These are phyloP conservation scores for Chlorella sp. DNA, from an alignment of 139 green algal genomes.

Conservation along the genomic window DNA sequence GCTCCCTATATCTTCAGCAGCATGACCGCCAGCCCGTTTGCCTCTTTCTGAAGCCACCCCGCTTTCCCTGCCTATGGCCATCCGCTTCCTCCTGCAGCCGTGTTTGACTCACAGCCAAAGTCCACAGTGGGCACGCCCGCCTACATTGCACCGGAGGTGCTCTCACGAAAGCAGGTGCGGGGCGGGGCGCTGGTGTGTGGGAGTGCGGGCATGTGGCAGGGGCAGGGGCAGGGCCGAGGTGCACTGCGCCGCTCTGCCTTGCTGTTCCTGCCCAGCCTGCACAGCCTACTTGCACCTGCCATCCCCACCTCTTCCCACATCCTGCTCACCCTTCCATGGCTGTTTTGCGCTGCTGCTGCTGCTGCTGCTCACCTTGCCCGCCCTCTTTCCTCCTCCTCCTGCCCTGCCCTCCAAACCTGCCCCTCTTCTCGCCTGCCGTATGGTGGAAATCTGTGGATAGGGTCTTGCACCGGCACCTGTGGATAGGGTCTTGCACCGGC, in stretches of 20 bases:
- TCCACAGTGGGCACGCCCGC: conserved; percentile 99
- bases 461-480: no score
- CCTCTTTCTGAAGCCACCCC: background rate
- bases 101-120: conserved; percentile 96
- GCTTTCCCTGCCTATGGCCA: background rate
- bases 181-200: no score
- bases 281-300: background rate
- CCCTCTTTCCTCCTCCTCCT: background rate
- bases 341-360: no score
- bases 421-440: background rate
- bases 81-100: conserved; percentile 48
- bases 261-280: background rate
- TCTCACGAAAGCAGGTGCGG: conserved; percentile 28
- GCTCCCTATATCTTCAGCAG: background rate
- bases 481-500: no score
- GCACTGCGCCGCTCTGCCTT: background rate
- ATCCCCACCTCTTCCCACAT: background rate
- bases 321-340: background rate
- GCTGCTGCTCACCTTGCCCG: background rate
- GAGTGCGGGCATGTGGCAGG: background rate
- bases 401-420: no score
- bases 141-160: conserved; percentile 96
- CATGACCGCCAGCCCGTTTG: background rate
- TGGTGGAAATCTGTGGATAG: no score
- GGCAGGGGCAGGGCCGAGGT: background rate